Conservation (phyloP, 2,329 filamentous ascomycete species). For the Pseudonectria foliicola region DNA sequence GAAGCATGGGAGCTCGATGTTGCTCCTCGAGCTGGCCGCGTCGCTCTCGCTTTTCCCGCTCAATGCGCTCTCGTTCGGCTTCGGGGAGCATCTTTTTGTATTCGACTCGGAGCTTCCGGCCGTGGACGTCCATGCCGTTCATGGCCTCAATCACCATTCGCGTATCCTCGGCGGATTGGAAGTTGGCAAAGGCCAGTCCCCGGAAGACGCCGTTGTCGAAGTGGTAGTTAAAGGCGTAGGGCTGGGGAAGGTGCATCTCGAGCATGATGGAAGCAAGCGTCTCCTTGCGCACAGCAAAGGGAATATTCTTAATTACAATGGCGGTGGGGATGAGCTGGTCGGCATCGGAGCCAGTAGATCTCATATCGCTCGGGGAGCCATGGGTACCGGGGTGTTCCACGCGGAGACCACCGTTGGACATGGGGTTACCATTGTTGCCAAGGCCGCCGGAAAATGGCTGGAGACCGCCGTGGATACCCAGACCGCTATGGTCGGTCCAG, state of each 20-base stretch:
- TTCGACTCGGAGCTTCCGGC: slow-evolving; percentile 88
- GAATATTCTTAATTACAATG: slow-evolving; percentile 99
- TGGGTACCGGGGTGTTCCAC: slow-evolving; percentile 35
- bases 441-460: slow-evolving; percentile 30
- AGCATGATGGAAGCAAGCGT: slow-evolving; percentile 90
- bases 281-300: slow-evolving; percentile 97
- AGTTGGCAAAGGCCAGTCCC: slow-evolving; percentile 95
- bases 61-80: slow-evolving; percentile 89
- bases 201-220: slow-evolving; percentile 98
- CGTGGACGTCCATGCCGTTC: slow-evolving; percentile 94
- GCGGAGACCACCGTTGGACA: slow-evolving; percentile 37
- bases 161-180: slow-evolving; percentile 91
- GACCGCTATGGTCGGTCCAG: slow-evolving; percentile 42
- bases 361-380: slow-evolving; percentile 31
- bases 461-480: slow-evolving; percentile 35
- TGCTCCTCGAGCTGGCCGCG: slow-evolving; percentile 95
- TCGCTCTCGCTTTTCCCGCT: slow-evolving; percentile 93
- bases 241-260: slow-evolving; percentile 84
- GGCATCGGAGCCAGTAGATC: slow-evolving; percentile 43
- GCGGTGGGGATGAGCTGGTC: slow-evolving; percentile 96
- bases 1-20: slow-evolving; percentile 71
- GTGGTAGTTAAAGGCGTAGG: slow-evolving; percentile 99
- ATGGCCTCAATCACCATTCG: slow-evolving; percentile 85
- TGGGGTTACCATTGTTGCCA: slow-evolving; percentile 23
- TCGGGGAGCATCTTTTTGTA: slow-evolving; percentile 99